Percentiles rank a stretch among this genome's conserved stretches.
Conservation (phyloP, 352 stramenopile species). For the Globisporangium echinulatum region DNA sequence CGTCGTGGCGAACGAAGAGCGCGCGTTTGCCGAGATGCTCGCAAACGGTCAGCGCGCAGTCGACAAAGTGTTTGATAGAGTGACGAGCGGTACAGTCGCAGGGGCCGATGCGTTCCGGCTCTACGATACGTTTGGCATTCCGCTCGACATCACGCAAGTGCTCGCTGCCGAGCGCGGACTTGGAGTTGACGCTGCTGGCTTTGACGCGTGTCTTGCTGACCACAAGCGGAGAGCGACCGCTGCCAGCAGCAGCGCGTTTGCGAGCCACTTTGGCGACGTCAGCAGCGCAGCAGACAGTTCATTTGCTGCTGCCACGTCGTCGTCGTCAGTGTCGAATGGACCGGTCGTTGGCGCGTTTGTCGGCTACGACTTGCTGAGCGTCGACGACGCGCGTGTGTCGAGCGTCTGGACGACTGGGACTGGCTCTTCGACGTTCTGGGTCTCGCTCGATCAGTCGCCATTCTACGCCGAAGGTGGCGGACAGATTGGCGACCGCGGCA, state of each 20-base stretch:
- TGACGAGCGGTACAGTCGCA: conserved; percentile 18
- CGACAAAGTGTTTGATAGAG: conserved; percentile 44
- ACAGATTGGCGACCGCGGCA: conserved; percentile 62
- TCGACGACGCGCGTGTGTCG: conserved; percentile 29
- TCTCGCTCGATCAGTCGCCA: conserved; percentile 52
- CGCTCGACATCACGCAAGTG: conserved; percentile 68
- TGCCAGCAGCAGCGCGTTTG: conserved; percentile 38
- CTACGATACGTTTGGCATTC: conserved; percentile 76
- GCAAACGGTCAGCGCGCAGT: conserved; percentile 47
- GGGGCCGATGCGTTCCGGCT: conserved; percentile 58
- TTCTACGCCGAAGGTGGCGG: conserved; percentile 78
- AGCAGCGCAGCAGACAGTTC: background rate
- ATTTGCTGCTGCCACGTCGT: background rate
- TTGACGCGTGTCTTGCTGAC: conserved; percentile 34
- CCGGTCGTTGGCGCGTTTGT: conserved; percentile 29
- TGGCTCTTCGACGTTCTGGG: conserved; percentile 16
- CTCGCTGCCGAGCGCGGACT: conserved; percentile 56
- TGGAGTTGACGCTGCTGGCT: conserved; percentile 46
- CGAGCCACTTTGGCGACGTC: conserved; percentile 13
- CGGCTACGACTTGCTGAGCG: conserved; percentile 46
- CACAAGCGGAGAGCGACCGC: conserved; percentile 43
- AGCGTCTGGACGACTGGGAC: conserved; percentile 18
- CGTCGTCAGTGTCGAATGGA: background rate
- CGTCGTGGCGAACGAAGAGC: conserved; percentile 67
- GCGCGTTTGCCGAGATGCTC: conserved; percentile 71